Conservation (phyloP, 225 moss, liverwort and hornwort species). For the Asterella californica region DNA sequence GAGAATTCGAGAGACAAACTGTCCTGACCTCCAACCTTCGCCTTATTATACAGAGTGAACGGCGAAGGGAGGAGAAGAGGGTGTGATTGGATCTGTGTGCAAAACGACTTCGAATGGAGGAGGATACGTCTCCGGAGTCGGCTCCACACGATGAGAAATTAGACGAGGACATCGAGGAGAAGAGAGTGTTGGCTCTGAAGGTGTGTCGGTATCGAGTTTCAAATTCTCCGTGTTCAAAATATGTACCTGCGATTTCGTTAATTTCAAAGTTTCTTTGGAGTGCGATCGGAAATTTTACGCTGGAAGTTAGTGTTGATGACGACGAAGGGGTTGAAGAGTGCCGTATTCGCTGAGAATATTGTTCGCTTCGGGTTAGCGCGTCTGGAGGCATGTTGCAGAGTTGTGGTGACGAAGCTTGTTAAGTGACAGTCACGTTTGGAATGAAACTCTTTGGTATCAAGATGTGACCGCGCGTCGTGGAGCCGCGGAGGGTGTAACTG, state of each 20-base stretch:
- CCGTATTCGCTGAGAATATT: neutral
- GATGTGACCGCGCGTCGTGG: neutral
- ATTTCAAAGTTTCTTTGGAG: neutral
- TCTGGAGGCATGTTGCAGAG: neutral
- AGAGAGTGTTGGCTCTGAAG: slow-evolving; percentile 42
- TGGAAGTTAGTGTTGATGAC: neutral
- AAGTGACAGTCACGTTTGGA: neutral
- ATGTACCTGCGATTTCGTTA: neutral
- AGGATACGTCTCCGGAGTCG: slow-evolving; percentile 30
- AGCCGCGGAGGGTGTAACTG: too few relatives aligned
- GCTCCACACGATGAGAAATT: slow-evolving; percentile 36
- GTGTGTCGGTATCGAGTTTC: slow-evolving; percentile 4
- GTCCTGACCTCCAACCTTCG: too few relatives aligned
- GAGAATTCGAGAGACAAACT: too few relatives aligned
- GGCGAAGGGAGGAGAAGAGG: neutral
- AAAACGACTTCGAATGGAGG: slow-evolving; percentile 45
- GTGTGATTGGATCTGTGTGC: neutral
- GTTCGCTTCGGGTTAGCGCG: neutral
- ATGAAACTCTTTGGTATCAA: neutral
- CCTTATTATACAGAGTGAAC: neutral
- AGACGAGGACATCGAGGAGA: slow-evolving; percentile 41
- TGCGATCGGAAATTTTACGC: neutral
- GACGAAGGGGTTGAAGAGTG: neutral
- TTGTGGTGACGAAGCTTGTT: neutral
- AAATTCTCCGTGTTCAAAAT: neutral